phyloP scores from a whole-genome alignment of 2,329 filamentous ascomycete genomes.

The Cladosporium austrohemisphaericum region DNA sequence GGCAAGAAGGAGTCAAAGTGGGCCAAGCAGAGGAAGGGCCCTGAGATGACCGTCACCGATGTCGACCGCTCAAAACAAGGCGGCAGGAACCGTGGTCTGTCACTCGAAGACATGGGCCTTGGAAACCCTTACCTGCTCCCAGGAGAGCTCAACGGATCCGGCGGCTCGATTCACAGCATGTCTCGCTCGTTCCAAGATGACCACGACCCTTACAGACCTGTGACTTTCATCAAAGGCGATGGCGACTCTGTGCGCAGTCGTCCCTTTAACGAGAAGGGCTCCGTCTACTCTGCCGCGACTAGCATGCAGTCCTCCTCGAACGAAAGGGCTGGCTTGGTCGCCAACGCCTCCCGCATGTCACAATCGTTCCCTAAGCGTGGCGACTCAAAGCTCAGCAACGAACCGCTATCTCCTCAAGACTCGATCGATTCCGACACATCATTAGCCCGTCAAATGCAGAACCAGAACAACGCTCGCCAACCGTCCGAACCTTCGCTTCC shows the following conservation, averaged over 20 bases:
- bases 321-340: slow-evolving; percentile 49
- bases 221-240: slow-evolving; percentile 55
- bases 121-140: slow-evolving; percentile 92
- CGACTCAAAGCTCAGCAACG: slow-evolving; percentile 32
- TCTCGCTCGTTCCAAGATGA: slow-evolving; percentile 69
- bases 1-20: slow-evolving; percentile 32
- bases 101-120: slow-evolving; percentile 61
- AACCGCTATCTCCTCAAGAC: slow-evolving; percentile 17
- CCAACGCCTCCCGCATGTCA: slow-evolving; percentile 58
- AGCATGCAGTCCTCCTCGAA: slow-evolving; percentile 41
- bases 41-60: slow-evolving; percentile 58
- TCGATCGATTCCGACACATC: slow-evolving; percentile 16
- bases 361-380: slow-evolving; percentile 45
- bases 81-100: slow-evolving; percentile 46
- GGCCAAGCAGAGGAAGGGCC: slow-evolving; percentile 41
- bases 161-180: slow-evolving; percentile 81
- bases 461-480: slow-evolving; percentile 17
- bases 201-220: slow-evolving; percentile 79
- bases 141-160: slow-evolving; percentile 70
- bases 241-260: slow-evolving; percentile 22
- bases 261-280: slow-evolving; percentile 39
- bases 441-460: slow-evolving; percentile 23
- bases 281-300: slow-evolving; percentile 48
- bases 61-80: slow-evolving; percentile 45
- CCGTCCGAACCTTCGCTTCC: slow-evolving; percentile 17